A percentile compares a stretch with the other conserved stretches of the same genome.
These are phyloP conservation scores for Chlamydomonas reinhardtii DNA, from an alignment of 163 green algal species.

Conservation along the genomic window DNA sequence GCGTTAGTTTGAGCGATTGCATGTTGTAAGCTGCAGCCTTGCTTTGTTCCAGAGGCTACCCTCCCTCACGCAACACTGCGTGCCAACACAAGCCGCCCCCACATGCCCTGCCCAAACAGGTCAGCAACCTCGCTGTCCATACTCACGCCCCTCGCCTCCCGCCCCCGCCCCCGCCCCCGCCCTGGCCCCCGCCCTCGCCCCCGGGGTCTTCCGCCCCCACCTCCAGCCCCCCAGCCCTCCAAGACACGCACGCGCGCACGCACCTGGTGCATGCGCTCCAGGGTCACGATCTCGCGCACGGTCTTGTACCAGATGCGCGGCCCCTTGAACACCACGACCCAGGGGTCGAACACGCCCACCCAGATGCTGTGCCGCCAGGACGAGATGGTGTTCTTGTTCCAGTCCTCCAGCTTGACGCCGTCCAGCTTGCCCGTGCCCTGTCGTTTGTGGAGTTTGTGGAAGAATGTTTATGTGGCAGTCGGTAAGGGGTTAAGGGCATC, in stretches of 20 bases:
- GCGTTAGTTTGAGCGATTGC: no score
- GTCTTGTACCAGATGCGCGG: constrained; percentile 66
- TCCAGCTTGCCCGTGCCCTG: constrained; percentile 83
- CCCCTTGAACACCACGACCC: constrained; percentile 85
- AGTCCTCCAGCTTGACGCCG: constrained; percentile 79
- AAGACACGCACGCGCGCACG: not conserved
- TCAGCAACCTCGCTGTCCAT: no score
- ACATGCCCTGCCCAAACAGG: not conserved
- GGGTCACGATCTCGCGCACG: constrained; percentile 91
- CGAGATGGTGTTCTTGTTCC: constrained; percentile 87
- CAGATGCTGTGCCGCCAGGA: constrained; percentile 95
- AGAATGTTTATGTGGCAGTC: no score
- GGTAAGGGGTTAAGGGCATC: no score
- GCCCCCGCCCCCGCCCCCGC: no score
- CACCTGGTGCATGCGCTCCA: constrained; percentile 94
- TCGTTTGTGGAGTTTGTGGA: no score
- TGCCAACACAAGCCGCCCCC: no score
- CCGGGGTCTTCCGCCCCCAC: not conserved
- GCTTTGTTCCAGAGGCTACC: no score
- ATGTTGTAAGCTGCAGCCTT: no score
- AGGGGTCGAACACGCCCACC: constrained; percentile 96
- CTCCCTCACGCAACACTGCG: no score
- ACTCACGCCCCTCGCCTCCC: no score
- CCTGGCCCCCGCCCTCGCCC: no score
- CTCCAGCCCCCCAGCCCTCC: not conserved